Conservation (phyloP, 2,329 filamentous ascomycete genomes). For the Fusarium continuum region DNA sequence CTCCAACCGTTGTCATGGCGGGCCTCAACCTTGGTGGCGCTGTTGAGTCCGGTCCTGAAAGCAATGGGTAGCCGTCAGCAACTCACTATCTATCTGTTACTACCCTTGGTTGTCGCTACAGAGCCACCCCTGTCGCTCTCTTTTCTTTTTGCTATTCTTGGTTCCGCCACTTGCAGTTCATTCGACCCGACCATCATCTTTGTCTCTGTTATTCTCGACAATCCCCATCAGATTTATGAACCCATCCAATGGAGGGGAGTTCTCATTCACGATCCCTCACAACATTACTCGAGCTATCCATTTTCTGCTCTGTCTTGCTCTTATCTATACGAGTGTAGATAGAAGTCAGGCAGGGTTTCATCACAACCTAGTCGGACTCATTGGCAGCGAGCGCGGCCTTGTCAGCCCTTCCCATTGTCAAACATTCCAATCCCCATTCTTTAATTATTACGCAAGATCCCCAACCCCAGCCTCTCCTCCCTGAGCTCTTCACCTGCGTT, state of each 20-base stretch:
- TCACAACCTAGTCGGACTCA: conserved; percentile 2
- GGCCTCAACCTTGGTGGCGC: conserved; percentile 27
- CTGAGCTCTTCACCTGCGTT: conserved; percentile 10
- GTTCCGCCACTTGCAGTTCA: conserved; percentile 11
- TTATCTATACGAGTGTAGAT: background rate
- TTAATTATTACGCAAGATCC: conserved; percentile 31
- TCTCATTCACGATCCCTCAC: conserved; percentile 2
- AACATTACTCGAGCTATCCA: background rate
- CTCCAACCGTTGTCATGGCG: background rate
- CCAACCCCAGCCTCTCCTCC: conserved; percentile 17
- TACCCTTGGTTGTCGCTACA: conserved; percentile 21
- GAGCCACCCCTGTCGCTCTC: conserved; percentile 29
- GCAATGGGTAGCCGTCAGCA: conserved; percentile 13
- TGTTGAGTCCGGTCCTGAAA: conserved; percentile 4
- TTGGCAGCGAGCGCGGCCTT: conserved; percentile 27
- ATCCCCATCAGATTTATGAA: conserved; percentile 24
- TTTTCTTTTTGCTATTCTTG: conserved; percentile 27
- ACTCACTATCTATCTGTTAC: conserved; percentile 11
- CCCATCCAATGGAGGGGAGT: conserved; percentile 2
- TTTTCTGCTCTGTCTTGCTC: background rate
- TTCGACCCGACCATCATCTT: conserved; percentile 7
- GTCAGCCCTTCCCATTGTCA: conserved; percentile 15
- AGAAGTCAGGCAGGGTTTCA: conserved; percentile 1
- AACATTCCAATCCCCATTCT: conserved; percentile 36
- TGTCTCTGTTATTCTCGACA: conserved; percentile 24